Evolutionary conservation across 768 basidiomycete species (phyloP).

Genomic region (Rhodosporidiobolus odoratus): DNA sequence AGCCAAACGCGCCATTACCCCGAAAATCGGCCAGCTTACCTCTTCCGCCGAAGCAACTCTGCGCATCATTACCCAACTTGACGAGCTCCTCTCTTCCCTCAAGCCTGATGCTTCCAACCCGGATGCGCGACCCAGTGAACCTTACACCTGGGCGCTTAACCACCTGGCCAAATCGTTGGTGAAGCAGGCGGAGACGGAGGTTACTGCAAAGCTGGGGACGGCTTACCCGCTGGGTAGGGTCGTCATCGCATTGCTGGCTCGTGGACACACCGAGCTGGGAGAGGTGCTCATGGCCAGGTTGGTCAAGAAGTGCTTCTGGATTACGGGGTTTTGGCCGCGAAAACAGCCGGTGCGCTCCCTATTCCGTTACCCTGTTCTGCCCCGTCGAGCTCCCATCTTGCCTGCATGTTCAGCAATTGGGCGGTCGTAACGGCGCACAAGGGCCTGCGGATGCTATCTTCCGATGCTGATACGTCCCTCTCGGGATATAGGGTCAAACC

Average conservation of each 20-base stretch:
- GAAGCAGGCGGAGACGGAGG: conserved; percentile 87
- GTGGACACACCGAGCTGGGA: conserved; percentile 59
- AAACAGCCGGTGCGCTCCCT: conserved; percentile 50
- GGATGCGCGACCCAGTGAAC: conserved; percentile 46
- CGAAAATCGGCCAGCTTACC: conserved; percentile 81
- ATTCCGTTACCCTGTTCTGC: background rate
- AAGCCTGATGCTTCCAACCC: conserved; percentile 28
- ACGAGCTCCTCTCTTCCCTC: conserved; percentile 49
- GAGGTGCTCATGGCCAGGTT: conserved; percentile 77
- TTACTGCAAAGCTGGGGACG: conserved; percentile 77
- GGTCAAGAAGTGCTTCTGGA: conserved; percentile 84
- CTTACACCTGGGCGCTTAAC: conserved; percentile 70
- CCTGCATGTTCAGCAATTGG: background rate
- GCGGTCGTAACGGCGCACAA: too few species aligned
- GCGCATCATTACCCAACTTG: conserved; percentile 56
- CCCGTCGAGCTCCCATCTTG: background rate
- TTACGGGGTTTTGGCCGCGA: conserved; percentile 63
- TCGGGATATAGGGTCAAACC: conserved; percentile 44
- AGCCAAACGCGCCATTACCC: conserved; percentile 70
- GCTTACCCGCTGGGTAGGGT: conserved; percentile 77
- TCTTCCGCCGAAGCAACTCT: conserved; percentile 60
- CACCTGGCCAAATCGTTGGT: conserved; percentile 84
- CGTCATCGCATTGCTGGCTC: conserved; percentile 58
- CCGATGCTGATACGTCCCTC: background rate
- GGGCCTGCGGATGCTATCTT: background rate